Evolutionary conservation across 305 asterid genomes (phyloP), one percentile per base, ranked within the genome.

Genomic region (Fraxinus platypoda): DNA sequence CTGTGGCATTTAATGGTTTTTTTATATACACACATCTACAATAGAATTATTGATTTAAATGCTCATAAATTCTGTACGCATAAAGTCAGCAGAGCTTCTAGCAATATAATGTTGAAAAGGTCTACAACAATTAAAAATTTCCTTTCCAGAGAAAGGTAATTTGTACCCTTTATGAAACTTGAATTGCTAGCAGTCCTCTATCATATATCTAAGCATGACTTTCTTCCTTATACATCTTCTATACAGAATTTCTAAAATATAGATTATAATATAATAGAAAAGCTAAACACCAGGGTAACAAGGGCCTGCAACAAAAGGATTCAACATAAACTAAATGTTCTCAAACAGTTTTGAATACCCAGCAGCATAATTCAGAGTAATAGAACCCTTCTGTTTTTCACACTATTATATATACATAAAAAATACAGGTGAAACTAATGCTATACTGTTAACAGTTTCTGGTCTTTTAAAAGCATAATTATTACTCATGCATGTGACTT

Each of bases 301-400:
- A 71, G 26, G 23, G 74, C 78, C 37, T 35, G 62, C 28, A 64
- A 28, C 66, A 76, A 23, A 66, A 79, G 35, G 23, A 81, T 79
- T 78, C 78, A 81, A 82, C 68, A 71, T 21, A 70, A 77, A 74
- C 41, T 57, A 75, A 79, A 80, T 6, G n/a, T 46, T 37, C 74
- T 30, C 74, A 72, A 43, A 23, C 71, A 82, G 49, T 19, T 64
- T 57, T 59, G 38, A 8, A 78, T 8, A 43, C 75, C 75, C n/a
- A 46, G 82, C 46, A 38, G 19, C 30, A 76, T 74, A 75, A 74
- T 59, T 76, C 46, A 46, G 37, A 79, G 46, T 57, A 49, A 49
- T 19, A 35, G 30, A 79, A 75, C 15, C 17, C 75, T 30, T 15
- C 43, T 35, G 43, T 75, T 64, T 13, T 57, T 75, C 64, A 73